Base-by-base conservation (phyloP, 768 basidiomycete genomes). In the Kwoniella heveanensis region DNA sequence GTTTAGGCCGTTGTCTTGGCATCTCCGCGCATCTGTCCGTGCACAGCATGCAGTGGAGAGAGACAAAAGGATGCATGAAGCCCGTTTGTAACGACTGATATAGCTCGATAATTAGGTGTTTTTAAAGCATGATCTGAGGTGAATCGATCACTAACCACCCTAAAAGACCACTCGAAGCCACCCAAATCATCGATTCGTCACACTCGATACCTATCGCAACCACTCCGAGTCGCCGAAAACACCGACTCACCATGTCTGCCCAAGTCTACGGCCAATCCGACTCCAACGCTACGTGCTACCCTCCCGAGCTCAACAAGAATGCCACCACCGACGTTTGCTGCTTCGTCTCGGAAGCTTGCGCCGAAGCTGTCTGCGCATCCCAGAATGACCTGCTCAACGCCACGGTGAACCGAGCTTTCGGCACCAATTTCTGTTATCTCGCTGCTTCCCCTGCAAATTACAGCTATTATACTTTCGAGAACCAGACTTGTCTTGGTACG, bases 311-410 rank as follows among this genome's bases (percentile, higher is more conserved):
- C 49, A 36, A 49, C 30, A 24, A 27, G 19, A 52, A 60, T 22
- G 22, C 58, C 36, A 60, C 58, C 22, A 51, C n/a, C 50, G 58
- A 52, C 13, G 50, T 60, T 26, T 60, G 58, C 27, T 60, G 58
- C 37, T 60, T 60, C 50, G 24, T 27, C 13, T 52, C 49, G 1
- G n/a, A 21, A 19, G 49, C 49, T 30, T 60, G 58, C 21, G 58
- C 58, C 15, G 9, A 51, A 26, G 50, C 7, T 24, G 36, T 60
- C 1, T 60, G 58, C 50, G 58, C 30, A 10, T 51, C 58, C 8
- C 50, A 51, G 25, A 37, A 52, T 2, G 3, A 51, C 12, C 36
- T 60, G 19, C 39, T 53, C 4, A 60, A 60, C 9, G 26, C 32
- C 3, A 25, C 50, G 32, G 58, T 60, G 9, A 32, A 51, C 19